Conservation (phyloP, 2,329 filamentous ascomycete species). For the Fusarium torreyae region DNA sequence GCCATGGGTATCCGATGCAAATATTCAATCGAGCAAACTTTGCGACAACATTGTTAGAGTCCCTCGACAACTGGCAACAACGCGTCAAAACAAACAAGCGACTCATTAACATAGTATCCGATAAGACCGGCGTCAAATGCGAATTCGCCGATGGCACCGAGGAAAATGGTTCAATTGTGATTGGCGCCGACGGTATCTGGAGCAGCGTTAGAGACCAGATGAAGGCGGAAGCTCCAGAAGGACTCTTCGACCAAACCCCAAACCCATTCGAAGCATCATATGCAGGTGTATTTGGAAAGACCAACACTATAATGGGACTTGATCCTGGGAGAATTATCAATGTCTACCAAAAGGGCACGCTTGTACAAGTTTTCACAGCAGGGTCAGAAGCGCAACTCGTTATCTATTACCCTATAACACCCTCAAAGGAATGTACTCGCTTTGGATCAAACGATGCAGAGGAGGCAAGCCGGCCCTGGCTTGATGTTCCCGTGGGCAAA, state of each 20-base stretch:
- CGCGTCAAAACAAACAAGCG: constrained; percentile 28
- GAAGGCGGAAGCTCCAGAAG: constrained; percentile 15
- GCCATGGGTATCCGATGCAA: constrained; percentile 28
- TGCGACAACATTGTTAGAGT: constrained; percentile 12
- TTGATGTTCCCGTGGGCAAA: constrained; percentile 15
- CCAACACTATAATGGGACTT: background rate
- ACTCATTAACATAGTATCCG: constrained; percentile 5
- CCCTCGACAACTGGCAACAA: constrained; percentile 3
- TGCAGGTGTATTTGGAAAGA: constrained; percentile 17
- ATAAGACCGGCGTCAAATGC: constrained; percentile 3
- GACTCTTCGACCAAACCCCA: constrained; percentile 15
- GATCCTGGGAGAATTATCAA: constrained; percentile 11
- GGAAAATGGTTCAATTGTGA: constrained; percentile 3
- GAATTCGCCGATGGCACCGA: constrained; percentile 23
- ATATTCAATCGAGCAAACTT: constrained; percentile 31
- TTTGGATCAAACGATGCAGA: constrained; percentile 32
- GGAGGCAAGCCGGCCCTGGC: constrained; percentile 19
- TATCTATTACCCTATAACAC: constrained; percentile 21
- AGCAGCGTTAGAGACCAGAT: constrained; percentile 32
- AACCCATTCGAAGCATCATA: constrained; percentile 27
- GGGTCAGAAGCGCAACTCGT: constrained; percentile 17
- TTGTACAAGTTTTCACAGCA: constrained; percentile 31
- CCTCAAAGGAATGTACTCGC: constrained; percentile 14
- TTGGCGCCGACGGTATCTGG: constrained; percentile 28
- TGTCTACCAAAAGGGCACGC: constrained; percentile 17